Conservation (phyloP, 1,284 basidiomycete genomes). For the Ustilago hordei region DNA sequence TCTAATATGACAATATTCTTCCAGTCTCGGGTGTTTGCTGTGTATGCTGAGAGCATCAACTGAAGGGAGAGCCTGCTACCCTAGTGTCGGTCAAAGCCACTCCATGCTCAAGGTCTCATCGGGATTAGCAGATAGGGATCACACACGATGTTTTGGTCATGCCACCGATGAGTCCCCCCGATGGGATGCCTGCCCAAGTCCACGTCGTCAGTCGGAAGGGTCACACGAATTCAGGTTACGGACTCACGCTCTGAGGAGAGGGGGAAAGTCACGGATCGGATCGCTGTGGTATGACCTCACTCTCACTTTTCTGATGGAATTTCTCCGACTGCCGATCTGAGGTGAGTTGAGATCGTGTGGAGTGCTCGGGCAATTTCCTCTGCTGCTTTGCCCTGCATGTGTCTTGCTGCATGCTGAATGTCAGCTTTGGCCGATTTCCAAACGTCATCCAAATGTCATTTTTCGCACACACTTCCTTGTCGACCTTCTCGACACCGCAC, state of each 20-base stretch:
- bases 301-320: background rate
- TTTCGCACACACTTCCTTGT: constrained; percentile 7
- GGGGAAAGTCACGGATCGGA: background rate
- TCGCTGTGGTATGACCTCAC: background rate
- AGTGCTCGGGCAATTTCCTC: constrained; percentile 9
- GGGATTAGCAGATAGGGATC: background rate
- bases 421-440: constrained; percentile 6
- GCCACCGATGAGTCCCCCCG: background rate
- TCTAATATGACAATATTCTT: constrained; percentile 1
- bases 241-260: no score
- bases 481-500: background rate
- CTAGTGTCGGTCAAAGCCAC: no score
- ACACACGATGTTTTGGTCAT: background rate
- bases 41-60: background rate
- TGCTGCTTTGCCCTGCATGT: background rate
- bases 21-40: background rate
- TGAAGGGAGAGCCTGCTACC: background rate
- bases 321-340: constrained; percentile 14
- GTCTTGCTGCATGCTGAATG: background rate
- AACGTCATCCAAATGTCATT: constrained; percentile 22
- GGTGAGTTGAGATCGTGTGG: constrained; percentile 9
- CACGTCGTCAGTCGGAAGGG: background rate
- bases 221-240: background rate
- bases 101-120: background rate
- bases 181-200: background rate